Base-by-base conservation (phyloP, 192 early-diverging fungal genomes). In the Chytriomyces confervae region DNA sequence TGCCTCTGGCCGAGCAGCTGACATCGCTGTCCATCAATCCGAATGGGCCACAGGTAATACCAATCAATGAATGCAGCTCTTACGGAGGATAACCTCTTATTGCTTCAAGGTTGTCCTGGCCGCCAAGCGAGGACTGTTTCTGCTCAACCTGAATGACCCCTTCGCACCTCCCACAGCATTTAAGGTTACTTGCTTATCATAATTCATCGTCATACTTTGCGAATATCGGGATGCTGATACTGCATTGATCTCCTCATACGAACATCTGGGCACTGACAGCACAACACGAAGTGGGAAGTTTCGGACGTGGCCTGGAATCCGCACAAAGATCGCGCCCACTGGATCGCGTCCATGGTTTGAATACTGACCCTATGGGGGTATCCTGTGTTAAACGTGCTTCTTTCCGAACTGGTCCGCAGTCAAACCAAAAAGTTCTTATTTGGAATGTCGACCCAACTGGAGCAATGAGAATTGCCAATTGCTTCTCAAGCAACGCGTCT, bases 221-320 rank as follows among this genome's bases (percentile, higher is more conserved):
- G 36, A 36, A 36, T 4, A 27, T 27, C 24, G 24, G 24, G 24
- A 27, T 36, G 36, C 36, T 36, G 36, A 36, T 1, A 36, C 36
- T 36, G 0, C 0, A 36, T 36, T 36, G 36, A 36, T 36, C 2
- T 36, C 36, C 36, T 36, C 36, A 36, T 4, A 36, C 36, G 36
- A 36, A 36, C 36, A 36, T 1, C 36, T 36, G n/a, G n/a, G n/a
- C n/a, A n/a, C 36, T 36, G 36, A 2, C 36, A 36, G 62, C 77
- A 78, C 77, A 50, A 43, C 10, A 72, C 77, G 10, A 78, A 78
- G n/a, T 78, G 77, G 77, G 77, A 78, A 61, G 77, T 78, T 11
- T 49, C 50, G 7, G 77, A 78, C 47, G 77, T 78, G 2, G 23
- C 45, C 29, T 72, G 71, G 71, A 78, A 78, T 47, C 71, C 71